Evolutionary conservation across 1,284 basidiomycete genomes (phyloP).

Genomic region (Austropuccinia psidii): DNA sequence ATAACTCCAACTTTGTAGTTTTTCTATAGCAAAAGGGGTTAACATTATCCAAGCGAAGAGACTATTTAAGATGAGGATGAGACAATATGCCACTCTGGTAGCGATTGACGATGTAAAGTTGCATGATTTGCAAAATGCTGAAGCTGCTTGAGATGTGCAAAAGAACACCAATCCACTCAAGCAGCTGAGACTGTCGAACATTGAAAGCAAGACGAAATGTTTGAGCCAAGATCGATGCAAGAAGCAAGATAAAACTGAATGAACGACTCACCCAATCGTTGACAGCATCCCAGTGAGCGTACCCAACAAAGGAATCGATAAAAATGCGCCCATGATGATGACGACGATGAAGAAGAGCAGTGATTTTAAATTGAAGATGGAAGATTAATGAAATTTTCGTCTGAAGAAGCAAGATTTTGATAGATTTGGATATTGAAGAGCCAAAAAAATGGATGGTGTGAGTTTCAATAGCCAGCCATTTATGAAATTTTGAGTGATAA

Average conservation of each 20-base stretch:
- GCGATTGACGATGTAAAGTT: constrained; percentile 99
- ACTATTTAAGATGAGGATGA: constrained; percentile 94
- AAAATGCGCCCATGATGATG: constrained; percentile 62
- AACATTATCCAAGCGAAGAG: constrained; percentile 94
- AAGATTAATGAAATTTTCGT: not conserved
- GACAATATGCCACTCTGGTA: constrained; percentile 42
- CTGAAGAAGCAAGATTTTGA: not conserved
- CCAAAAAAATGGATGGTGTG: no score
- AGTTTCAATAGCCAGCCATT: no score
- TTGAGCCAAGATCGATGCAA: not conserved
- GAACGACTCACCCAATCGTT: constrained; percentile 50
- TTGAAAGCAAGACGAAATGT: not conserved
- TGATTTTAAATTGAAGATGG: not conserved
- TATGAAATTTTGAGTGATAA: no score
- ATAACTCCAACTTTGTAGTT: constrained; percentile 84
- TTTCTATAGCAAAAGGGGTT: constrained; percentile 74
- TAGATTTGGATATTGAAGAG: no score
- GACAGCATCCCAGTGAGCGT: constrained; percentile 57
- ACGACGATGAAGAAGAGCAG: not conserved
- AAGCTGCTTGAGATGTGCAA: constrained; percentile 51
- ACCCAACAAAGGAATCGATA: constrained; percentile 80
- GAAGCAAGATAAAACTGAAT: not conserved
- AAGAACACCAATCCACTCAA: constrained; percentile 48
- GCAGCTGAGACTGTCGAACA: constrained; percentile 41
- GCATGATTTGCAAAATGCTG: constrained; percentile 96